Base-by-base conservation (phyloP, 805 yeast genomes). In the Saturnispora quitensis region DNA sequence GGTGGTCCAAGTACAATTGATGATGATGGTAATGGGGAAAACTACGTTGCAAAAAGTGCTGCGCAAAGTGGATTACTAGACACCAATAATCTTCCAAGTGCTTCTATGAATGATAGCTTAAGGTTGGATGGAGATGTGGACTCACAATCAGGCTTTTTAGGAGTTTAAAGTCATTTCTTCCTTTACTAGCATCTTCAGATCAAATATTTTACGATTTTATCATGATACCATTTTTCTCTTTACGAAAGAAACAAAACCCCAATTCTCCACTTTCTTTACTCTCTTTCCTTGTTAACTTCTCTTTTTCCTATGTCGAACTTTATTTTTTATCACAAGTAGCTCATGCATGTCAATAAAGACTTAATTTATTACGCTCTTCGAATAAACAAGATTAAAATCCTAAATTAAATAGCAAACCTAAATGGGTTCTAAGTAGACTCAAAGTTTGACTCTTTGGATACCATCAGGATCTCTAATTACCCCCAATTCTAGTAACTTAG, bases 51-150 rank as follows among this genome's bases (percentile, higher is more conserved):
- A 13, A 73, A 72, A 9, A 60, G 68, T 18, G 68, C 77, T 18
- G 72, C 73, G 6, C 73, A 71, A 54, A 60, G 70, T 5, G 78
- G 76, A 25, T 66, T 78, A 44, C 67, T 73, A 28, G 82, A 79
- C 62, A 74, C 82, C 4, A 73, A 77, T 58, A 78, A 78, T 51
- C 65, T 79, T 44, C 84, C 84, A 1, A 78, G 82, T 58, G 78
- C 79, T 35, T 61, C 68, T 1, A 63, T 66, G 42, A 62, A 66
- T 6, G 67, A 77, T 56, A 73, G 68, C 51, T 61, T 78, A 54
- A 81, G 77, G 17, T 67, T 77, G 17, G 76, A 74, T 73, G 80
- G 75, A 54, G 49, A 47, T 13, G 42, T 38, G 13, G 49, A 47
- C 25, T 31, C 40, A 20, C 76, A 73, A 27, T 77, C 73, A 53